Conservation (phyloP, 164 flowering plant species). For the Vitis labrusca region DNA sequence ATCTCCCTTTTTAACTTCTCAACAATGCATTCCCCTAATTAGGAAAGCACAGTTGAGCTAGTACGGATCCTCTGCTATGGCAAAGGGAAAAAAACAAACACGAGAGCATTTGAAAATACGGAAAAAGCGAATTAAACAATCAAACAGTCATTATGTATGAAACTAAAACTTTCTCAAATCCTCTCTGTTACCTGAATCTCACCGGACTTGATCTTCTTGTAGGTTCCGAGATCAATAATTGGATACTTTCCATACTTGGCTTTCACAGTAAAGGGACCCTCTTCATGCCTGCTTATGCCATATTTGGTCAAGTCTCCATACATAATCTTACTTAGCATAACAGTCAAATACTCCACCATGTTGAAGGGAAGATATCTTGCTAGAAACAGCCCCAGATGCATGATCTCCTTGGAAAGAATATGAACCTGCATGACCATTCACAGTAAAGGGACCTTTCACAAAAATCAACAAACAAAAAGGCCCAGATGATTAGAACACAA, state of each 20-base stretch:
- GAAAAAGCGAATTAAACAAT: too few relatives aligned
- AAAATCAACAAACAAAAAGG: too few relatives aligned
- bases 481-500: too few relatives aligned
- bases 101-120: too few relatives aligned
- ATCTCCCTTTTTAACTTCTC: too few relatives aligned
- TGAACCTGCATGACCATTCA: constrained; percentile 28
- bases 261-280: constrained; percentile 40
- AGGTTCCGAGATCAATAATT: constrained; percentile 40
- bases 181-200: constrained; percentile 35
- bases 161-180: too few relatives aligned
- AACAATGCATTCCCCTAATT: too few relatives aligned
- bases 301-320: constrained; percentile 37
- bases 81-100: too few relatives aligned
- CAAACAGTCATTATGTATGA: too few relatives aligned
- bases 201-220: constrained; percentile 32
- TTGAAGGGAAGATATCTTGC: constrained; percentile 24
- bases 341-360: constrained; percentile 27
- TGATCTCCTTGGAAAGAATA: constrained; percentile 30
- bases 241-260: constrained; percentile 33
- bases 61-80: too few relatives aligned
- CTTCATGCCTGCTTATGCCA: constrained; percentile 34
- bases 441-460: too few relatives aligned
- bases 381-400: constrained; percentile 15
- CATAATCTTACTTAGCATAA: constrained; percentile 23
- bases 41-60: too few relatives aligned